Percentiles rank a stretch among this genome's conserved stretches.
phyloP scores from a whole-genome alignment of 495 filamentous ascomycete species.

The Usnea hakonensis region DNA sequence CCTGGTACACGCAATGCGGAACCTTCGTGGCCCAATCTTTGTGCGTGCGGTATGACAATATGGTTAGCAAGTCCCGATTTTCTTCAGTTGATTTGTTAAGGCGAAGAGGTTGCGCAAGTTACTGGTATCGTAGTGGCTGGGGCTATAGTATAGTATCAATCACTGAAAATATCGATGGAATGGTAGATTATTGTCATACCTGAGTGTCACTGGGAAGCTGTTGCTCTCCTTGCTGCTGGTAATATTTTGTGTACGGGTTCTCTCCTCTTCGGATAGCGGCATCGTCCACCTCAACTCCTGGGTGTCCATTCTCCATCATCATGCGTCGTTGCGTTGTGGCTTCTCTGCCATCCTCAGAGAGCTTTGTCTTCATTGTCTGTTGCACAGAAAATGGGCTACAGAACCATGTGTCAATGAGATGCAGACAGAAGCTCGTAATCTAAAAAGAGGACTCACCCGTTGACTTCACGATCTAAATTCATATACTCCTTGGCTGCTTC shows the following conservation, averaged over 20 bases:
- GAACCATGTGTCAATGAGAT: neutral
- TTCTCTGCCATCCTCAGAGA: constrained; percentile 46
- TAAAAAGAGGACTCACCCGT: constrained; percentile 42
- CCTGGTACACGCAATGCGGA: neutral
- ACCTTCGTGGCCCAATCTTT: neutral
- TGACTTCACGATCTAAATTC: constrained; percentile 73
- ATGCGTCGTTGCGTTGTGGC: constrained; percentile 39
- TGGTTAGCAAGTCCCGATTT: neutral
- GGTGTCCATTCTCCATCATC: constrained; percentile 51
- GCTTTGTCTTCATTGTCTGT: constrained; percentile 37
- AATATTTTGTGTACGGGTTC: constrained; percentile 56
- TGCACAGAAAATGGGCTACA: constrained; percentile 44
- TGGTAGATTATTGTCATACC: constrained; percentile 5
- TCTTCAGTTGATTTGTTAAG: neutral
- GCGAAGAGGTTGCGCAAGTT: neutral
- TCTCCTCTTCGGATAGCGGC: constrained; percentile 55
- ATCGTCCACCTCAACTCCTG: constrained; percentile 53
- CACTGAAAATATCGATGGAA: neutral
- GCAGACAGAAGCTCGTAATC: neutral
- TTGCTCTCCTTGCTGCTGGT: constrained; percentile 50
- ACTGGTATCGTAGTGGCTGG: constrained; percentile 13
- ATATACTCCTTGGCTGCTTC: constrained; percentile 82
- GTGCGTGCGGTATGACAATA: neutral
- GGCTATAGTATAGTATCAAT: neutral
- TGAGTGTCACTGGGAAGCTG: constrained; percentile 25